Conservation (phyloP, 164 flowering plant species). For the Umbellularia californica region DNA sequence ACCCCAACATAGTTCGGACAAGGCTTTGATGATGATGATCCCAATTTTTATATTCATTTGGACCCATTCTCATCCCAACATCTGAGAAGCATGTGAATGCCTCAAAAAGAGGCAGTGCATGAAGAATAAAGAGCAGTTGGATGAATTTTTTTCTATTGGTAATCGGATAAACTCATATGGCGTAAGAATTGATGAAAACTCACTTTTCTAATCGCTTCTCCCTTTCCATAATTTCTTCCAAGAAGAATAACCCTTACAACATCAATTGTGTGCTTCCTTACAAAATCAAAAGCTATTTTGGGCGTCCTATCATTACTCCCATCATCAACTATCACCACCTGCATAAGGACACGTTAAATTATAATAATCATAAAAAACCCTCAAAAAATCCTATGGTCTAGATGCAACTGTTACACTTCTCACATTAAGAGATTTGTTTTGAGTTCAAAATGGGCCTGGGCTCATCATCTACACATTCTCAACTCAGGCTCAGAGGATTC, state of each 20-base stretch:
- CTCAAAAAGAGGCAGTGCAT: not conserved
- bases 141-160: too few relatives aligned
- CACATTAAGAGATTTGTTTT: too few relatives aligned
- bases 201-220: slow-evolving; percentile 95
- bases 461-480: too few relatives aligned
- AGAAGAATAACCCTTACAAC: slow-evolving; percentile 85
- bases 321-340: slow-evolving; percentile 94
- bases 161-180: not conserved
- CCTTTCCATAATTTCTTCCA: slow-evolving; percentile 90
- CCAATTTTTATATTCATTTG: not conserved
- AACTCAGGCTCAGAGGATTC: too few relatives aligned
- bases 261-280: slow-evolving; percentile 67
- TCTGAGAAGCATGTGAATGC: not conserved
- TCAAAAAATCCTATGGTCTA: not conserved
- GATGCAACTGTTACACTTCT: too few relatives aligned
- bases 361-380: not conserved
- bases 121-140: not conserved
- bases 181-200: slow-evolving; percentile 29
- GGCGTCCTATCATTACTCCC: slow-evolving; percentile 89
- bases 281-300: slow-evolving; percentile 81
- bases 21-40: not conserved
- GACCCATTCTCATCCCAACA: too few relatives aligned
- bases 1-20: not conserved
- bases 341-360: slow-evolving; percentile 14
- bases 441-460: too few relatives aligned